Base-by-base conservation (phyloP, 164 flowering plant genomes). In the Protea cynaroides region DNA sequence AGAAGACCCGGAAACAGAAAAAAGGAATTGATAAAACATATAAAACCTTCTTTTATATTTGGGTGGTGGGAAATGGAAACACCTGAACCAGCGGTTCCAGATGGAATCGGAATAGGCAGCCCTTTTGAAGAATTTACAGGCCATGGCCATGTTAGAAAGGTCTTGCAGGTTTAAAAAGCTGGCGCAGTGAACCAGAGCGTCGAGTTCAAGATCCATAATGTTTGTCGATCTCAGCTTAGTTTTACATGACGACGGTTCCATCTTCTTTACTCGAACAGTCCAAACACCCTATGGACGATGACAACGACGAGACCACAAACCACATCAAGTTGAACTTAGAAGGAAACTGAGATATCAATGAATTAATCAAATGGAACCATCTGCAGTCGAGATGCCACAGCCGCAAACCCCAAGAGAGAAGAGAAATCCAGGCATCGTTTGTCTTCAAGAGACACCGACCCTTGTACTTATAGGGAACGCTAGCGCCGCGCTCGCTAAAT, bases 61-160 rank as follows among this genome's bases (percentile, higher is more conserved):
- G 25, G 17, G 47, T 1, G 25, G 29, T 15, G 10, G 13, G 25
- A n/a, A n/a, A n/a, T 34, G 1, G 46, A 43, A 63, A 43, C 8
- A 85, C 94, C 87, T 81, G 80, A 74, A 83, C 71, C 66, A 65
- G 15, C 68, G 80, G 23, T 40, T 78, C 90, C 95, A 88, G 57
- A 88, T 63, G 13, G 80, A 66, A 62, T 88, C 87, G 65, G 88
- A 84, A 62, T 86, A 88, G 5, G 86, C 84, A 51, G 73, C 82
- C 4, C 25, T 56, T 19, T 78, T 71, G 75, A 88, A 71, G 57
- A 56, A 73, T 72, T 76, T 82, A 65, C 86, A 86, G 62, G 95
- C 61, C 79, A 81, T 76, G 62, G 88, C 84, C 78, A 86, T 58
- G 76, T 75, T 84, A 4, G 88, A 78, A 53, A 88, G 34, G 69